Conservation (phyloP, 2,329 filamentous ascomycete species). For the Verticillium alfalfae region DNA sequence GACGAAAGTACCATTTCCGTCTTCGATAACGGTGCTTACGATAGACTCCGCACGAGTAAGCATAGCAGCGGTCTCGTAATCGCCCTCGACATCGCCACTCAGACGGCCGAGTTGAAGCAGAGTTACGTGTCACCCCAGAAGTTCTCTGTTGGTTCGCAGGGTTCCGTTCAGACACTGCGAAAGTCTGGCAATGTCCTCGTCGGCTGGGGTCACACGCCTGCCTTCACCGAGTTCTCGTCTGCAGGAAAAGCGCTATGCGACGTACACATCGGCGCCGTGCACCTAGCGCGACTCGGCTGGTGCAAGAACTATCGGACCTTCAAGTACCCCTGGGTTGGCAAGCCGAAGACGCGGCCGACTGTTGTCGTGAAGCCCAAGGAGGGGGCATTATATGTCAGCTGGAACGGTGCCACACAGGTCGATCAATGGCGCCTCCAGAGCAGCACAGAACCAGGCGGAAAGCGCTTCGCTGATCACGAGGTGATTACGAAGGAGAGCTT, state of each 20-base stretch:
- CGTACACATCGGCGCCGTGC: constrained; percentile 34
- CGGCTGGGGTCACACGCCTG: constrained; percentile 49
- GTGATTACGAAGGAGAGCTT: constrained; percentile 11
- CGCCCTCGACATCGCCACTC: constrained; percentile 35
- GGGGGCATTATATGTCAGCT: constrained; percentile 28
- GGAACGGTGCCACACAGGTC: constrained; percentile 26
- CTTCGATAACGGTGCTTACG: constrained; percentile 25
- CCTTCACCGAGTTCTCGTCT: constrained; percentile 37
- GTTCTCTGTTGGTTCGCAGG: constrained; percentile 41
- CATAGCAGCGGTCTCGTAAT: constrained; percentile 41
- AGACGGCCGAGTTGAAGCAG: constrained; percentile 38
- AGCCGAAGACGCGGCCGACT: constrained; percentile 21
- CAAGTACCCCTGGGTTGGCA: constrained; percentile 47
- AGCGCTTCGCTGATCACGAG: constrained; percentile 5
- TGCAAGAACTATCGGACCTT: constrained; percentile 46
- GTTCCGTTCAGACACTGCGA: constrained; percentile 45
- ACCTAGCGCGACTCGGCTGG: constrained; percentile 23
- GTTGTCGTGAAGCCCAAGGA: not conserved
- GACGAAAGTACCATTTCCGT: constrained; percentile 44
- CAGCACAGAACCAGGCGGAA: constrained; percentile 9
- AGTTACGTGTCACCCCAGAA: constrained; percentile 25
- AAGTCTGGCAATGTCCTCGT: constrained; percentile 45
- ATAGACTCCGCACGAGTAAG: not conserved
- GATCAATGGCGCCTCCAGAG: constrained; percentile 31
- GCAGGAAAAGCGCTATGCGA: constrained; percentile 47